Base-by-base conservation (phyloP, 345 rosid species). In the Diplotaxis tenuifolia region DNA sequence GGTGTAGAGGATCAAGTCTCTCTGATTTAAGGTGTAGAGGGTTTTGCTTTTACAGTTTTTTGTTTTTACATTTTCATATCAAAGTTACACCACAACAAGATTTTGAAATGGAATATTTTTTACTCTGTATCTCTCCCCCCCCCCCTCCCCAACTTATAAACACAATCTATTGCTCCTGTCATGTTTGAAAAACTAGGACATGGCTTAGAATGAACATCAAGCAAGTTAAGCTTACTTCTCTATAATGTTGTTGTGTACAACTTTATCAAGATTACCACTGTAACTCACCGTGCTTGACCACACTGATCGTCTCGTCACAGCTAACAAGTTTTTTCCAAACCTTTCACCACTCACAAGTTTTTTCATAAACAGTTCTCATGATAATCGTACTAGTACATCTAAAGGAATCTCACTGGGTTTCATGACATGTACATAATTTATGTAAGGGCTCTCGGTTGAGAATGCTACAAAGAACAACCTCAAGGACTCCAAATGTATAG, bases 1-100 rank as follows among this genome's bases (percentile, higher is more conserved):
- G 67, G 31, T 67, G 40, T 67, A n/a, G 78, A 59, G 8, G 78
- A 34, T 59, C 73, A 67, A 59, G 50, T n/a, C 50, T 45, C 50
- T 45, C 50, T n/a, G 50, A 45, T 45, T 19, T 45, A 19, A 45
- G 50, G 50, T 6, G 6, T 45, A 45, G 50, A n/a, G 9, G 50
- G 50, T 14, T 42, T 34, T 38, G 49, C 50, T 45, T 45, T 45
- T 45, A n/a, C 50, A n/a, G 50, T 42, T 45, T 1, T 40, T 14
- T 40, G n/a, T 9, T 32, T 45, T 45, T n/a, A 38, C 49, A 5
- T 45, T 45, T 45, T 45, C 50, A 45, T 14, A 45, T 45, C 3
- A 45, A n/a, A 45, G 50, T 45, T 45, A 45, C 50, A 45, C 18
- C 50, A 45, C 50, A 6, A 45, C 50, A 45, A 45, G 50, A 45